Evolutionary conservation across 148 eudicot species (phyloP), one percentile per base, ranked within the genome.

Genomic region (Spergularia marina): DNA sequence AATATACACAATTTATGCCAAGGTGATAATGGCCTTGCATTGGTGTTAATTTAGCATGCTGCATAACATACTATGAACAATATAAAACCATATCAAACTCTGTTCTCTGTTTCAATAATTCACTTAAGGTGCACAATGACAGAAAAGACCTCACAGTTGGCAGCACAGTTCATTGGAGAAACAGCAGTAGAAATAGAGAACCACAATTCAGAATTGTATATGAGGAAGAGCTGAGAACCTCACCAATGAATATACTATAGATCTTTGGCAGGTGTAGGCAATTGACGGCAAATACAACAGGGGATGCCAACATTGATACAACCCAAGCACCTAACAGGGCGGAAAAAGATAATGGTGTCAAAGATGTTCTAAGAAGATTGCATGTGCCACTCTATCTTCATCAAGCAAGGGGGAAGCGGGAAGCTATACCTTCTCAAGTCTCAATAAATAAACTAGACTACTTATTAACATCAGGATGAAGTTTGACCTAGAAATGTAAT

Each of bases 221-320:
- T 40, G 16, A 70, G 1, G 30, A 49, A 54, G 49, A 66, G 36
- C 53, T 18, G 47, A 40, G 39, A 63, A 63, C 20, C 86, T 82
- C 75, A 92, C 99, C 99, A 78, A 89, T 82, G 78, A 74, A 77
- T 67, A 95, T 94, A 78, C 91, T 84, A 63, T 79, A 92, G 65
- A 87, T 83, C 89, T 95, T 95, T 40, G 91, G 92, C 76, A 90
- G 82, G 40, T 84, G 84, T 55, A 92, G 76, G 58, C 89, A 68
- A 75, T 77, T 85, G 82, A 89, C 74, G 55, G 74, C 55, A 59
- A 84, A 77, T 67, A 84, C 86, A 49, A 82, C 20, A 49, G 99
- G 99, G 68, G 90, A 89, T 68, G 98, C 89, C 83, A 88, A 80
- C 73, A 83, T 57, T 52, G 98, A 89, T 66, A 95, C 94, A 72